Base-by-base conservation (phyloP, 2,329 filamentous ascomycete genomes). In the Alternaria tenuissima region DNA sequence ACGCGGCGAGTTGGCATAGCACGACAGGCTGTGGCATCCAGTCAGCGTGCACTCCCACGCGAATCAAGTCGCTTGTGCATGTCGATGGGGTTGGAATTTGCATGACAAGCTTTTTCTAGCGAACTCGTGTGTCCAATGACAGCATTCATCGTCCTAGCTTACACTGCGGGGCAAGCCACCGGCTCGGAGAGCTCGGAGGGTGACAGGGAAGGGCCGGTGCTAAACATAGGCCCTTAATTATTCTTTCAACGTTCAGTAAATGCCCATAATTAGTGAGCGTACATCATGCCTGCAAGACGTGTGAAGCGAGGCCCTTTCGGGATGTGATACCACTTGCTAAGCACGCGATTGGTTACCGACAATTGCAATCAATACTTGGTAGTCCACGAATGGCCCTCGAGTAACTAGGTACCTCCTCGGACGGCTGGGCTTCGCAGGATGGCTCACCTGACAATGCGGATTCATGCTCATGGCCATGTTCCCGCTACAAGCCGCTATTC, bases 101-200 rank as follows among this genome's bases (percentile, higher is more conserved):
- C 74, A 75, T 68, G 70, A 74, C 71, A 78, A 78, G 76, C 73
- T 76, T 77, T 75, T 66, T 59, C 66, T 74, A 73, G 66, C 63
- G 52, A 51, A 52, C 38, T 43, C 36, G 39, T 4, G 7, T 47
- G 43, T 56, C 76, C 75, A 77, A 78, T 78, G 39, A 65, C 46
- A 61, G 52, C 58, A 65, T 55, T 52, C 51, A 72, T 57, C 56
- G 12, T 18, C 46, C 59, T 68, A 70, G 71, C 64, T 58, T 62
- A 68, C 65, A 61, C 43, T 60, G 56, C 42, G 66, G 63, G 46
- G 53, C 66, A 67, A 67, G 63, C 63, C 59, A 70, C 47, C 53
- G 55, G 46, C 63, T 60, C 63, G 68, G 52, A 61, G 58, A 64
- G 62, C 55, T 73, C 62, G 69, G 63, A 61, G 66, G 62, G 60